Evolutionary conservation across 148 eudicot species (phyloP).

Genomic region (Fagopyrum tataricum): DNA sequence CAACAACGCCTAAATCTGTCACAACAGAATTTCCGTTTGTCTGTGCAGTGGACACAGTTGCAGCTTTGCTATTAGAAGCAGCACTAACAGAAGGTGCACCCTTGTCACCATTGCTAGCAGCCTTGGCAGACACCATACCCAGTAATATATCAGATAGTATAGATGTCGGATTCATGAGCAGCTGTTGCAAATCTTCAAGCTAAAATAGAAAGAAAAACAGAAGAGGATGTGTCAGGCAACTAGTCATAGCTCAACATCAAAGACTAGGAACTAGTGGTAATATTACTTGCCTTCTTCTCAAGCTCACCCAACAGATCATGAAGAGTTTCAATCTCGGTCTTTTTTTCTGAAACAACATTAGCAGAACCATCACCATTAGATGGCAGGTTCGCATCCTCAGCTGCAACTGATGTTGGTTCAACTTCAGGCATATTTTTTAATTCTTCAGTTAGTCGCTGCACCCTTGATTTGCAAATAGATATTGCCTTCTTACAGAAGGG

Average conservation of each 20-base stretch:
- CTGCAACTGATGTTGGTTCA: conserved; percentile 21
- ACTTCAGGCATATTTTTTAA: conserved; percentile 28
- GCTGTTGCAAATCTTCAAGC: conserved; percentile 89
- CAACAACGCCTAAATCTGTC: conserved; percentile 86
- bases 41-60: conserved; percentile 60
- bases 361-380: conserved; percentile 29
- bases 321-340: conserved; percentile 63
- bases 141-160: conserved; percentile 61
- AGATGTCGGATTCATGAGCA: conserved; percentile 61
- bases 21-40: conserved; percentile 61
- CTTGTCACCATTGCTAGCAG: conserved; percentile 47
- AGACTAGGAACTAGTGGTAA: neutral
- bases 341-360: conserved; percentile 39
- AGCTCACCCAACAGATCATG: conserved; percentile 53
- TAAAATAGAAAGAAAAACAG: conserved; percentile 19
- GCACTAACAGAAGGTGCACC: conserved; percentile 15
- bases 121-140: conserved; percentile 57
- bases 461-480: conserved; percentile 66
- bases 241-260: neutral
- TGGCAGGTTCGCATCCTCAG: conserved; percentile 30
- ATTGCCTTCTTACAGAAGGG: conserved; percentile 86
- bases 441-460: conserved; percentile 61
- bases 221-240: neutral
- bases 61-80: conserved; percentile 30
- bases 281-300: conserved; percentile 72